These are phyloP conservation scores for Pseudogymnoascus verrucosus DNA, from an alignment of 2,329 filamentous ascomycete genomes.

Conservation along the genomic window DNA sequence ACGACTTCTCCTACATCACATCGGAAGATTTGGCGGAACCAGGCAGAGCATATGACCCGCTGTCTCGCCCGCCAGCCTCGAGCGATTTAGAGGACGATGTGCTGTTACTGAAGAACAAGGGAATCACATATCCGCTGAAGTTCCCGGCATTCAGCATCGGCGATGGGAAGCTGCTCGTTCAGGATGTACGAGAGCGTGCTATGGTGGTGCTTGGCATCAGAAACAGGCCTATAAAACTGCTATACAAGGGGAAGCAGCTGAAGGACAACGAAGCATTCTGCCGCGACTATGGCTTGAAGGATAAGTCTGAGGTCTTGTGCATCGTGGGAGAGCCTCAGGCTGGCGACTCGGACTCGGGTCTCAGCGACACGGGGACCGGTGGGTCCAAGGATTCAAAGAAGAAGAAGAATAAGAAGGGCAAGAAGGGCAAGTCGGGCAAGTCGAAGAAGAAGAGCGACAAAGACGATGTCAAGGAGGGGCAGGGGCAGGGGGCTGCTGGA, in stretches of 20 bases:
- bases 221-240: slow-evolving; percentile 52
- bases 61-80: slow-evolving; percentile 30
- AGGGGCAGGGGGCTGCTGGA: slow-evolving; percentile 31
- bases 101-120: slow-evolving; percentile 60
- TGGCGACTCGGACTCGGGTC: slow-evolving; percentile 36
- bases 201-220: slow-evolving; percentile 58
- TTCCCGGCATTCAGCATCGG: slow-evolving; percentile 71
- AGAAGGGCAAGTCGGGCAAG: slow-evolving; percentile 33
- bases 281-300: slow-evolving; percentile 53
- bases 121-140: slow-evolving; percentile 57
- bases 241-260: slow-evolving; percentile 65
- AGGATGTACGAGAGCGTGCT: slow-evolving; percentile 59
- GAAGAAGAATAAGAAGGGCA: slow-evolving; percentile 34
- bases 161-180: slow-evolving; percentile 60
- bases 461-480: slow-evolving; percentile 22
- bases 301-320: slow-evolving; percentile 53
- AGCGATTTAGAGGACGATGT: slow-evolving; percentile 56
- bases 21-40: slow-evolving; percentile 57
- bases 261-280: slow-evolving; percentile 53
- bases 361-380: slow-evolving; percentile 32
- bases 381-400: slow-evolving; percentile 32
- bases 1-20: slow-evolving; percentile 79
- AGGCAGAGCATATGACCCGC: slow-evolving; percentile 36
- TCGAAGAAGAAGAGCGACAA: slow-evolving; percentile 36
- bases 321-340: slow-evolving; percentile 42